A percentile compares a stretch with the other conserved stretches of the same genome.
phyloP scores from a whole-genome alignment of 495 filamentous ascomycete genomes.

The Geoglossum glabrum region DNA sequence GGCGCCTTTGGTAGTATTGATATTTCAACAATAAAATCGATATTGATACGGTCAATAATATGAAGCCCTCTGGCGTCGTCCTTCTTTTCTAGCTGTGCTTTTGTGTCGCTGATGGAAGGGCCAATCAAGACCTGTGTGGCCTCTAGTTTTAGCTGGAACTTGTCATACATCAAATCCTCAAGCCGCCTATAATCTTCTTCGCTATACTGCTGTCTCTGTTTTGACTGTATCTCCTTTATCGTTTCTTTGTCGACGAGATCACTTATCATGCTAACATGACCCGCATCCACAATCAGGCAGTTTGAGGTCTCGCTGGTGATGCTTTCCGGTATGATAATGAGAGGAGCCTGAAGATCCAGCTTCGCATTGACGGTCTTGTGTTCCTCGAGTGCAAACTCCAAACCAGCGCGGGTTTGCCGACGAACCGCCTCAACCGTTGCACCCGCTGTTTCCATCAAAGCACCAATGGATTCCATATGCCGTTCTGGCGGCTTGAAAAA shows the following conservation, averaged over 20 bases:
- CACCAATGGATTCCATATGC: constrained; percentile 95
- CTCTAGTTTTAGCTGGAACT: constrained; percentile 75
- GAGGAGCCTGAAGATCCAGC: constrained; percentile 80
- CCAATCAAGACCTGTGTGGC: constrained; percentile 91
- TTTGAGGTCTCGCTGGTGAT: constrained; percentile 60
- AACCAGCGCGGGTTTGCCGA: constrained; percentile 83
- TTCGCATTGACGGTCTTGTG: constrained; percentile 96
- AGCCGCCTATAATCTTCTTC: constrained; percentile 74
- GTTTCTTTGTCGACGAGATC: constrained; percentile 81
- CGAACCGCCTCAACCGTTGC: constrained; percentile 85
- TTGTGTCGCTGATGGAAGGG: constrained; percentile 79
- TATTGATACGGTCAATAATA: constrained; percentile 88
- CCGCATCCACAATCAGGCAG: constrained; percentile 86
- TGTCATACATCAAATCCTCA: constrained; percentile 87
- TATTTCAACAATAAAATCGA: constrained; percentile 78
- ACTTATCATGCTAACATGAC: constrained; percentile 84
- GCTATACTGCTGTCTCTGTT: constrained; percentile 71
- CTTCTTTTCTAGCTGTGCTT: constrained; percentile 53
- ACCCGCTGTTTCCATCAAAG: constrained; percentile 82
- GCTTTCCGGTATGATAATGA: constrained; percentile 90
- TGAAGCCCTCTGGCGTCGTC: constrained; percentile 58
- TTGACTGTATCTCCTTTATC: constrained; percentile 70
- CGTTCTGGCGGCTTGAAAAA: constrained; percentile 93
- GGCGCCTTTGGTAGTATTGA: constrained; percentile 89
- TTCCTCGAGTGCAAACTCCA: constrained; percentile 90